These are phyloP conservation scores for Candida neerlandica DNA, from an alignment of 1,139 yeast genomes.

Conservation along the genomic window DNA sequence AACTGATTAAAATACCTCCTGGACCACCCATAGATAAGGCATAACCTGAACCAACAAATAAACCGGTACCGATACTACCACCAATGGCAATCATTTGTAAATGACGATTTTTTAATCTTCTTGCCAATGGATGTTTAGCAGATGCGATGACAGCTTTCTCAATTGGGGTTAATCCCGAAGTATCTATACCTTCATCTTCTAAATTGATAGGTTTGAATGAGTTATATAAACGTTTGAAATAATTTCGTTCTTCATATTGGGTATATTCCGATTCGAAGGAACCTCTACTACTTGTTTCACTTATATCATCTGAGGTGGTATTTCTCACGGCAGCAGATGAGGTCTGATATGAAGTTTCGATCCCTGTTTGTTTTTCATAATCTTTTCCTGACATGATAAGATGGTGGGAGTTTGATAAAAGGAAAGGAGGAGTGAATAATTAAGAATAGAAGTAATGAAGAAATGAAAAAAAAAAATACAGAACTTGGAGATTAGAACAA, in stretches of 20 bases:
- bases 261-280: constrained; percentile 6
- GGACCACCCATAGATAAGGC: constrained; percentile 73
- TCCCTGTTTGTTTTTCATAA: constrained; percentile 9
- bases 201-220: constrained; percentile 45
- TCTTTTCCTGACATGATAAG: constrained; percentile 3
- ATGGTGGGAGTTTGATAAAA: not conserved
- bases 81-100: constrained; percentile 51
- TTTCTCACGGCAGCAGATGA: not conserved
- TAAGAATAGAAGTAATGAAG: not conserved
- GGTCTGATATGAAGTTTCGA: not conserved
- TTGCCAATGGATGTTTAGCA: constrained; percentile 39
- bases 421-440: too few species aligned
- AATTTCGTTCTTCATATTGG: constrained; percentile 1
- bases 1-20: constrained; percentile 59
- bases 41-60: constrained; percentile 69
- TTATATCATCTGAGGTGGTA: not conserved
- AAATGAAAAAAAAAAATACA: not conserved
- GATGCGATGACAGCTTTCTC: constrained; percentile 43
- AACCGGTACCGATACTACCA: constrained; percentile 50
- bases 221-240: constrained; percentile 24
- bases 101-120: constrained; percentile 43
- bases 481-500: too few species aligned
- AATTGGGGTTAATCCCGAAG: constrained; percentile 27
- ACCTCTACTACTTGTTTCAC: not conserved
- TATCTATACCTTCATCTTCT: constrained; percentile 44